phyloP scores from a whole-genome alignment of 768 basidiomycete genomes.

The Suillus subaureus region DNA sequence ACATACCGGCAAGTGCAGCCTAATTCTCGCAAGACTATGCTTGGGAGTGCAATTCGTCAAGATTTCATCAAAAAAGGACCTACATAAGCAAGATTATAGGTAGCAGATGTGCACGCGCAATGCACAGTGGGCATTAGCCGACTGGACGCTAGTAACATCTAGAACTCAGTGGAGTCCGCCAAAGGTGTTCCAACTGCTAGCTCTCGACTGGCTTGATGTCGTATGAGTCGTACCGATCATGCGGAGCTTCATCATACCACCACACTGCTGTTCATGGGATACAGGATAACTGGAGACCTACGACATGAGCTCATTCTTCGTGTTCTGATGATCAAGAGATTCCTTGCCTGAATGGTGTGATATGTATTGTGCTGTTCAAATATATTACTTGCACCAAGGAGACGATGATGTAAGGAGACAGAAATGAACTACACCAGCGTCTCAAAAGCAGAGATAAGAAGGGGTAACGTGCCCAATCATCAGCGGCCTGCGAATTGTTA shows the following conservation, averaged over 20 bases:
- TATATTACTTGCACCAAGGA: too few relatives aligned
- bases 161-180: too few relatives aligned
- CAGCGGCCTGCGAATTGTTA: neutral
- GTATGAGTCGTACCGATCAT: neutral
- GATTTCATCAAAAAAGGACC: neutral
- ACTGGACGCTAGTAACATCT: neutral
- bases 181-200: neutral
- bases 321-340: neutral
- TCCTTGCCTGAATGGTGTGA: neutral
- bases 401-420: too few relatives aligned
- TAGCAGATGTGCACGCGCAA: too few relatives aligned
- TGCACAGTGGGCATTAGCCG: neutral
- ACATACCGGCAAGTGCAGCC: too few relatives aligned
- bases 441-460: neutral
- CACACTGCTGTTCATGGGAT: neutral
- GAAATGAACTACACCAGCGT: neutral
- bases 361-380: neutral
- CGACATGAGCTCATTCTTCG: neutral
- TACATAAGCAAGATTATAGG: too few relatives aligned
- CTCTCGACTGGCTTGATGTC: neutral
- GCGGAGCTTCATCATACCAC: neutral
- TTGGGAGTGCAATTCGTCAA: too few relatives aligned
- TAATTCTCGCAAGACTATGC: too few relatives aligned
- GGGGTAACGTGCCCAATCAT: neutral
- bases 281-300: neutral